Evolutionary conservation across 371 early-diverging fungal genomes (phyloP).

Genomic region (Apophysomyces variabilis): DNA sequence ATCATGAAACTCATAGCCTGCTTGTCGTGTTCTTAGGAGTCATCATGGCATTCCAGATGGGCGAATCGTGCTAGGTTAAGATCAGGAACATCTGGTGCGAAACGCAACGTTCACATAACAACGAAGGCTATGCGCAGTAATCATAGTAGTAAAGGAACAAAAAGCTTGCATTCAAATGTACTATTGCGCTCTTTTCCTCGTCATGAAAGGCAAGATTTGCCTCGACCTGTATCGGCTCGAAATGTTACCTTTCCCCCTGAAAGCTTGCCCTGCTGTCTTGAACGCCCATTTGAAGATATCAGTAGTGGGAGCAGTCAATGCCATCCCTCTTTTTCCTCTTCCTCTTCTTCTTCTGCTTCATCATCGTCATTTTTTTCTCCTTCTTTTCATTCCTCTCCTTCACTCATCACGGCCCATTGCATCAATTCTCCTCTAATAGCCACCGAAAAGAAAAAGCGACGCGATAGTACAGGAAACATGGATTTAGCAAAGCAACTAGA

Average conservation of each 20-base stretch:
- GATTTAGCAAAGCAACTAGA: not conserved
- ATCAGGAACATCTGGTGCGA: too few relatives aligned
- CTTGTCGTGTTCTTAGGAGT: not conserved
- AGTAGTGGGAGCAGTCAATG: not conserved
- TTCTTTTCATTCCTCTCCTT: not conserved
- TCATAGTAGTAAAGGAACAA: not conserved
- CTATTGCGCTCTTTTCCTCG: not conserved
- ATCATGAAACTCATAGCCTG: not conserved
- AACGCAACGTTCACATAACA: not conserved
- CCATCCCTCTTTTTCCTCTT: not conserved
- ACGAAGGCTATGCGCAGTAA: not conserved
- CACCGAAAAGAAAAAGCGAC: not conserved
- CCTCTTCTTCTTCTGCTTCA: slow-evolving; percentile 2
- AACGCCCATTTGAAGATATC: not conserved
- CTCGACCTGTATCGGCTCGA: not conserved
- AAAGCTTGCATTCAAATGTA: not conserved
- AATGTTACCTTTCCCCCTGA: slow-evolving; percentile 1
- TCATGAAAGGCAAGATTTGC: not conserved
- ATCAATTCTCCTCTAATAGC: not conserved
- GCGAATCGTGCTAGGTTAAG: too few relatives aligned
- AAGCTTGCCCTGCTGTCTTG: not conserved
- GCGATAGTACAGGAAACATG: not conserved
- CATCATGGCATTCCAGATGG: too few relatives aligned
- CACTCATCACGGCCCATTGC: not conserved
- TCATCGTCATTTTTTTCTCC: not conserved